A percentile compares a stretch with the other conserved stretches of the same genome.
Evolutionary conservation across 2,329 filamentous ascomycete genomes (phyloP).

Genomic region (Dendrostoma leiphaemia): DNA sequence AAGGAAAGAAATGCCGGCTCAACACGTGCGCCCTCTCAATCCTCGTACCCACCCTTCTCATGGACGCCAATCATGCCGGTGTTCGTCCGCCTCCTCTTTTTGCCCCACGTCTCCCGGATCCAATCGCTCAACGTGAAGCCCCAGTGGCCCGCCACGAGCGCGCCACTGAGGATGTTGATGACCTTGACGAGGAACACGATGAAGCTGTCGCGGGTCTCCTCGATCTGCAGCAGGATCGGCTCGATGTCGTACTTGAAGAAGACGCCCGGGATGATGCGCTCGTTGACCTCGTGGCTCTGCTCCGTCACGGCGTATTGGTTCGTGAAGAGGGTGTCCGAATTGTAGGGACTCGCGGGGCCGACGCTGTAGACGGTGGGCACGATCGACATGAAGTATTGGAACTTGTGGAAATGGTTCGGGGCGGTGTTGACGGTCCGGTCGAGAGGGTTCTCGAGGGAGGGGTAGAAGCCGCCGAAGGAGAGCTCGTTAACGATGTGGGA

Average conservation of each 20-base stretch:
- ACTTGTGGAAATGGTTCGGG: constrained; percentile 82
- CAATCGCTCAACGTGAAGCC: constrained; percentile 82
- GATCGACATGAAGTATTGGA: constrained; percentile 95
- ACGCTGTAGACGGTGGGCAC: constrained; percentile 92
- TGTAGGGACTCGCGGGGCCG: constrained; percentile 35
- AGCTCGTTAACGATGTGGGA: constrained; percentile 94
- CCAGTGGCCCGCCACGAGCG: constrained; percentile 93
- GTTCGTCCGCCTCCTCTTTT: constrained; percentile 43
- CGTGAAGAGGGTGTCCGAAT: constrained; percentile 69
- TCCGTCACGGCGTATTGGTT: constrained; percentile 98
- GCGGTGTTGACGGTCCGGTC: constrained; percentile 83
- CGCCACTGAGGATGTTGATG: constrained; percentile 87
- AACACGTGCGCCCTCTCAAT: constrained; percentile 20
- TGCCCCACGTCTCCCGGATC: constrained; percentile 55
- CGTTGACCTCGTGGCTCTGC: constrained; percentile 69
- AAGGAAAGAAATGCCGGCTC: not conserved
- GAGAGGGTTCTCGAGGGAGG: constrained; percentile 87
- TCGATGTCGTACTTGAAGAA: constrained; percentile 99
- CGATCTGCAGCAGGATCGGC: constrained; percentile 83
- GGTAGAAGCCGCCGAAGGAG: constrained; percentile 96
- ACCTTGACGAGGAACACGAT: constrained; percentile 75
- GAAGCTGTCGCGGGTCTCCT: constrained; percentile 75
- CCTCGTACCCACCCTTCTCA: constrained; percentile 36
- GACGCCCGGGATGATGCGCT: constrained; percentile 77
- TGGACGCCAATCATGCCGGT: constrained; percentile 48